Evolutionary conservation across 1,284 basidiomycete species (phyloP), one percentile per base, ranked within the genome.

Genomic region (Retiboletus flavoniger): DNA sequence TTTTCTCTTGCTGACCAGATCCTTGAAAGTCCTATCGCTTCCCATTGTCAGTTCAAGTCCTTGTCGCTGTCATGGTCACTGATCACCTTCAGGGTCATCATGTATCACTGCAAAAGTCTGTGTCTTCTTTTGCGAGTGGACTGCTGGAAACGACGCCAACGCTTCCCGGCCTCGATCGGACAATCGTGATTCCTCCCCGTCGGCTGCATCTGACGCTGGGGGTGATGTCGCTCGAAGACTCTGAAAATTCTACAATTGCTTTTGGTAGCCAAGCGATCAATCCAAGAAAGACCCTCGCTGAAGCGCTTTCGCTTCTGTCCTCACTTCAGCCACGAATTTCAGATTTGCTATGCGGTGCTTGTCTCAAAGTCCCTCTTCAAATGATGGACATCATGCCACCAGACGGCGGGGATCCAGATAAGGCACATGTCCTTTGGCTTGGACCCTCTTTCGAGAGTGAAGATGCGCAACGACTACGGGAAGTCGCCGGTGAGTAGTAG

Each of bases 121-220:
- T 86, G 3, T 59, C 72, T 0, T 49, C 70, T 0, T 84, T 87
- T 56, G 80, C 83, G 32, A 59, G 60, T 38, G 73, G 72, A 4
- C 67, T 87, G 19, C 71, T 75, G 3, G 60, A 60, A 6, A 57
- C 55, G 40, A 52, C 59, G 9, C 73, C 75, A 28, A 50, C 68
- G 1, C 74, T 88, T 7, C 68, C 76, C 0, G 87, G 87, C 0
- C 70, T 89, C 7, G 83, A 89, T 66, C 62, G 61, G 14, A 75
- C 77, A 2, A 81, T 89, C 61, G 65, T 86, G 47, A 75, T 89
- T 50, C 74, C 82, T 26, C 80, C 87, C 0, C 76, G 83, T 10
- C 69, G 87, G 14, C 69, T 89, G 41, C 87, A 89, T 63, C 69
- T 89, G 53, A 89, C 87, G 0, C 71, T 90, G 2, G 87, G 86